Percentiles rank a stretch among this genome's conserved stretches.
Evolutionary conservation across 2,329 filamentous ascomycete species (phyloP).

Genomic region (Cladorrhinum sp.): DNA sequence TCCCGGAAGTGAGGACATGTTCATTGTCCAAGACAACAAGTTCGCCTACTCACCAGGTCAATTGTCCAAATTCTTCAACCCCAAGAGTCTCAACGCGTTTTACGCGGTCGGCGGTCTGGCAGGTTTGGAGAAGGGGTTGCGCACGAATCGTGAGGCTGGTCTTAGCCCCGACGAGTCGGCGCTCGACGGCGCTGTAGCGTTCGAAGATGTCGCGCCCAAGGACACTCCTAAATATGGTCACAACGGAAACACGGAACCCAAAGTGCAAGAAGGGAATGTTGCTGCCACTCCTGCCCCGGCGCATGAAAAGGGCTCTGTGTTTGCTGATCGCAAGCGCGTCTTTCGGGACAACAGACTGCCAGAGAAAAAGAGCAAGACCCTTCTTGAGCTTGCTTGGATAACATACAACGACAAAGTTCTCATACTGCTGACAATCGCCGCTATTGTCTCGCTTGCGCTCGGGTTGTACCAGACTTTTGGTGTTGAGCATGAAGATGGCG

Average conservation of each 20-base stretch:
- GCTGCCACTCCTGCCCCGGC: slow-evolving; percentile 10
- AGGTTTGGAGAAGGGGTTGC: slow-evolving; percentile 71
- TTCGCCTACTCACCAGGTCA: slow-evolving; percentile 74
- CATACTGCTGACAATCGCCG: slow-evolving; percentile 63
- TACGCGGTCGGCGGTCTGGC: slow-evolving; percentile 69
- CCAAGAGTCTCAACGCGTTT: slow-evolving; percentile 73
- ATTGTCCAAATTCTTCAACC: slow-evolving; percentile 73
- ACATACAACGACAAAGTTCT: slow-evolving; percentile 68
- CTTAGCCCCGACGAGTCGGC: slow-evolving; percentile 66
- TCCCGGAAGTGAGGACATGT: slow-evolving; percentile 68
- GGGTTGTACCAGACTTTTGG: slow-evolving; percentile 66
- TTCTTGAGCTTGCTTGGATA: slow-evolving; percentile 62
- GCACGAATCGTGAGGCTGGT: slow-evolving; percentile 62
- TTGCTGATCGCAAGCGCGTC: slow-evolving; percentile 53
- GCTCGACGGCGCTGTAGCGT: slow-evolving; percentile 62
- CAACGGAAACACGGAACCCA: slow-evolving; percentile 33
- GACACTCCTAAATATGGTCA: slow-evolving; percentile 36
- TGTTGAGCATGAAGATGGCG: slow-evolving; percentile 40
- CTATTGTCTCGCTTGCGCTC: slow-evolving; percentile 62
- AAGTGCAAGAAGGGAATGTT: slow-evolving; percentile 22
- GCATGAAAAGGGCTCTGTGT: slow-evolving; percentile 21
- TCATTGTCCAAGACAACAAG: slow-evolving; percentile 62
- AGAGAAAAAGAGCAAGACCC: slow-evolving; percentile 58
- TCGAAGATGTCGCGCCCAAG: slow-evolving; percentile 57
- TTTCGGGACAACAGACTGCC: slow-evolving; percentile 61